phyloP scores from a whole-genome alignment of 2,329 filamentous ascomycete genomes.

The Xylaria sp. region DNA sequence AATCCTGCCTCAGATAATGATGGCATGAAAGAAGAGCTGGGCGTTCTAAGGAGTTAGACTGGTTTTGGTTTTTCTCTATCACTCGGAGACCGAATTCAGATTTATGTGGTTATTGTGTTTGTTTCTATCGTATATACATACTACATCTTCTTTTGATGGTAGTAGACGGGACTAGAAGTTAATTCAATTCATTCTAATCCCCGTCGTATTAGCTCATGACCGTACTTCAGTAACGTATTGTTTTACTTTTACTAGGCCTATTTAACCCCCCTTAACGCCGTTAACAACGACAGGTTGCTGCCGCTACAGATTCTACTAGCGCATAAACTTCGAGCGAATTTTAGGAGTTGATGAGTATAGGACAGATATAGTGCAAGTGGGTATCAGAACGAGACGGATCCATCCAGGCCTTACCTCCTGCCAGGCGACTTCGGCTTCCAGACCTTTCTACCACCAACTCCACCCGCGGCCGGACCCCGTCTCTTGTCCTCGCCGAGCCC shows the following conservation, averaged over 20 bases:
- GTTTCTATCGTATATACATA: constrained; percentile 21
- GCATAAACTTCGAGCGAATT: constrained; percentile 3
- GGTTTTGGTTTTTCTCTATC: constrained; percentile 14
- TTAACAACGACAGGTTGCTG: background rate
- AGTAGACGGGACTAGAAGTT: constrained; percentile 5
- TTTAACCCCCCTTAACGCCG: constrained; percentile 30
- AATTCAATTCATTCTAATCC: background rate
- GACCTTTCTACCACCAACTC: constrained; percentile 51
- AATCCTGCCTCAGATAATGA: constrained; percentile 11
- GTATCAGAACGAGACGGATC: constrained; percentile 32
- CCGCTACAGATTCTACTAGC: constrained; percentile 4
- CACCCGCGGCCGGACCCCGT: constrained; percentile 52
- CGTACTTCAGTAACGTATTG: background rate
- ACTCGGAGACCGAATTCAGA: constrained; percentile 4
- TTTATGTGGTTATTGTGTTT: constrained; percentile 2
- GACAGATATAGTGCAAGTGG: constrained; percentile 24
- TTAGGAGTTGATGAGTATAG: background rate
- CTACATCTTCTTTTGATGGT: constrained; percentile 4
- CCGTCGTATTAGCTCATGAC: background rate
- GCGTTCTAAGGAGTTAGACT: constrained; percentile 35
- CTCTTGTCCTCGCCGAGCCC: constrained; percentile 63
- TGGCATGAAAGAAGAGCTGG: constrained; percentile 31
- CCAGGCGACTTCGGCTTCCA: constrained; percentile 54
- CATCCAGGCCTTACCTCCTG: constrained; percentile 40
- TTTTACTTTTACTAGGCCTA: constrained; percentile 24